Percentiles rank a stretch among this genome's conserved stretches.
Conservation (phyloP, 306 rosid species). For the Vicia villosa region DNA sequence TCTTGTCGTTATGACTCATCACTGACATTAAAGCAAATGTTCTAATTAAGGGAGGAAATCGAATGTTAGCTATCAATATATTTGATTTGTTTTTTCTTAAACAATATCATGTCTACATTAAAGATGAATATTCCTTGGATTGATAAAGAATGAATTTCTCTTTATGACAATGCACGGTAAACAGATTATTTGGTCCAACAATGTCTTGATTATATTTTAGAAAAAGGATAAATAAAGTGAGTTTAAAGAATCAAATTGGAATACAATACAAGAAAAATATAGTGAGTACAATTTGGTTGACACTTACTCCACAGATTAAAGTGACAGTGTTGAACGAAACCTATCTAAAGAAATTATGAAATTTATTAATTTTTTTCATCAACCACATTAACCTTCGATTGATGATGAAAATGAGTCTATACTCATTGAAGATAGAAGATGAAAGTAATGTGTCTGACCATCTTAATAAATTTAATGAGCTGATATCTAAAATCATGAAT, state of each 20-base stretch:
- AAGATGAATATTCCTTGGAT: not conserved
- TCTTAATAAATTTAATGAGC: too few species aligned
- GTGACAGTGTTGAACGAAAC: not conserved
- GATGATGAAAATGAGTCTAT: not conserved
- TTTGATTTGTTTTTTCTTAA: too few species aligned
- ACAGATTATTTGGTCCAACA: not conserved
- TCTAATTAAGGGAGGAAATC: too few species aligned
- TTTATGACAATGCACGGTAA: not conserved
- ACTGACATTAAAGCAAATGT: too few species aligned
- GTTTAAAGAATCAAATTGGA: not conserved
- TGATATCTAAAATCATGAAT: too few species aligned
- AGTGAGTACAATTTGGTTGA: not conserved
- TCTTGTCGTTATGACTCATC: too few species aligned
- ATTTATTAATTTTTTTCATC: not conserved
- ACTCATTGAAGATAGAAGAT: not conserved
- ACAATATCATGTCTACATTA: not conserved
- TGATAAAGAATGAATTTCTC: too few species aligned
- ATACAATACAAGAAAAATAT: not conserved
- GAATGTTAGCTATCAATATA: too few species aligned
- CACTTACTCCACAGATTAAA: not conserved
- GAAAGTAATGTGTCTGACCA: too few species aligned
- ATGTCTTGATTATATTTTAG: not conserved
- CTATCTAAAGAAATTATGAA: not conserved
- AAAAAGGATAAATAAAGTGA: not conserved
- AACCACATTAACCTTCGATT: not conserved